Evolutionary conservation across 805 yeast genomes (phyloP).

Genomic region (Starmerella vaccinii): DNA sequence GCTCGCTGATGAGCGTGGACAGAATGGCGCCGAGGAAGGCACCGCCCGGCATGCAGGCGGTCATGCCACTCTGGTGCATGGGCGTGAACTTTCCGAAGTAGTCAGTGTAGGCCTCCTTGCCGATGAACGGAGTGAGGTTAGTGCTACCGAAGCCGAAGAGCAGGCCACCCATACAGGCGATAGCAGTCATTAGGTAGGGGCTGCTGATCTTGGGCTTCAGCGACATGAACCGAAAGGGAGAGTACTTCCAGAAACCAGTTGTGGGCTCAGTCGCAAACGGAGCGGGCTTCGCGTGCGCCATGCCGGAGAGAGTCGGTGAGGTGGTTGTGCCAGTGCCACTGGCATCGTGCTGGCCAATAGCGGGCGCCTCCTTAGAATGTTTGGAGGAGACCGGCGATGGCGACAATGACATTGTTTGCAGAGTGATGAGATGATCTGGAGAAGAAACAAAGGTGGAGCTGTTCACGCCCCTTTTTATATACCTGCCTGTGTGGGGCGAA

Average conservation of each 20-base stretch:
- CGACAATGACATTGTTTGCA: neutral
- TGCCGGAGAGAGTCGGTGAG: neutral
- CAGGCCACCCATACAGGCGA: constrained; percentile 59
- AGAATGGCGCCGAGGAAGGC: constrained; percentile 52
- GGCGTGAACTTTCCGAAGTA: constrained; percentile 41
- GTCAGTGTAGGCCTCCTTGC: constrained; percentile 39
- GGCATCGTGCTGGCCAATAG: neutral
- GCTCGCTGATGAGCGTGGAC: constrained; percentile 41
- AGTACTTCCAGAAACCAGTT: constrained; percentile 13
- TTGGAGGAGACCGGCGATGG: neutral
- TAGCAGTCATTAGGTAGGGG: constrained; percentile 45
- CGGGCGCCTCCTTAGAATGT: neutral
- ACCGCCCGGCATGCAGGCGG: constrained; percentile 58
- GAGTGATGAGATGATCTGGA: too few species aligned
- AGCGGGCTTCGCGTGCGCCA: neutral
- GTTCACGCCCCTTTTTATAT: neutral
- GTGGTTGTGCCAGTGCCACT: neutral
- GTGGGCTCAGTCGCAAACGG: constrained; percentile 5
- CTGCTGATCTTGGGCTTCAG: constrained; percentile 31
- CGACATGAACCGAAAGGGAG: constrained; percentile 19
- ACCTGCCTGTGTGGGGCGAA: neutral
- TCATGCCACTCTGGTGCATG: constrained; percentile 50
- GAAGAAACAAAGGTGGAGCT: too few species aligned
- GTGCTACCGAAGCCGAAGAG: constrained; percentile 73
- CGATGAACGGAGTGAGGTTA: constrained; percentile 62